phyloP scores from a whole-genome alignment of 805 yeast species.

The Debaryomyces prosopidis region DNA sequence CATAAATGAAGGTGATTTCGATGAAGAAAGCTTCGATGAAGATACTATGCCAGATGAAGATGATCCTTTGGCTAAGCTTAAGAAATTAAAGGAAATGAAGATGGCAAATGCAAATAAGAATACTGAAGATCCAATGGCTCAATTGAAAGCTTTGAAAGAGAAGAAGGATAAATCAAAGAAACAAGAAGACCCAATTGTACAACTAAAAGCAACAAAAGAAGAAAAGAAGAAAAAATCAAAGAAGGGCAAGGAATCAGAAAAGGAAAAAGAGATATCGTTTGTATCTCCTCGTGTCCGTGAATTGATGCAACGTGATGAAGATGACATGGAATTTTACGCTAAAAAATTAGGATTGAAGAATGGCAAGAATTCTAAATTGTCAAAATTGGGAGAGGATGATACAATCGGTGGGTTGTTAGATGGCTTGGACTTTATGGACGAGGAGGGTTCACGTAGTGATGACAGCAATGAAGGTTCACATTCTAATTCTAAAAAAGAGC shows the following conservation, averaged over 20 bases:
- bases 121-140: constrained; percentile 24
- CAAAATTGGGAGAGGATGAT: constrained; percentile 64
- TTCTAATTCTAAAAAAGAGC: constrained; percentile 11
- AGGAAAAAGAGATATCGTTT: constrained; percentile 9
- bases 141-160: constrained; percentile 20
- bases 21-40: constrained; percentile 6
- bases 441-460: constrained; percentile 2
- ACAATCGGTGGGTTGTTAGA: constrained; percentile 80
- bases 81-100: constrained; percentile 16
- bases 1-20: constrained; percentile 11
- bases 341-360: constrained; percentile 71
- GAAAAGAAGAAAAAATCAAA: constrained; percentile 11
- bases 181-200: constrained; percentile 24
- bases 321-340: constrained; percentile 80
- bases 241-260: constrained; percentile 5
- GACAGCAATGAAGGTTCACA: constrained; percentile 13
- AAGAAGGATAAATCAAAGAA: constrained; percentile 2
- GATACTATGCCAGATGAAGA: constrained; percentile 12
- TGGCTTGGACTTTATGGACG: constrained; percentile 52
- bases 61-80: constrained; percentile 27
- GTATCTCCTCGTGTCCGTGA: constrained; percentile 47
- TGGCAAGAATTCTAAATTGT: constrained; percentile 46
- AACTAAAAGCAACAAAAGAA: constrained; percentile 19
- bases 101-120: constrained; percentile 2
- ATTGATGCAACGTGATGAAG: constrained; percentile 61